phyloP scores from a whole-genome alignment of 495 filamentous ascomycete genomes.

The Penicillium bovifimosum region DNA sequence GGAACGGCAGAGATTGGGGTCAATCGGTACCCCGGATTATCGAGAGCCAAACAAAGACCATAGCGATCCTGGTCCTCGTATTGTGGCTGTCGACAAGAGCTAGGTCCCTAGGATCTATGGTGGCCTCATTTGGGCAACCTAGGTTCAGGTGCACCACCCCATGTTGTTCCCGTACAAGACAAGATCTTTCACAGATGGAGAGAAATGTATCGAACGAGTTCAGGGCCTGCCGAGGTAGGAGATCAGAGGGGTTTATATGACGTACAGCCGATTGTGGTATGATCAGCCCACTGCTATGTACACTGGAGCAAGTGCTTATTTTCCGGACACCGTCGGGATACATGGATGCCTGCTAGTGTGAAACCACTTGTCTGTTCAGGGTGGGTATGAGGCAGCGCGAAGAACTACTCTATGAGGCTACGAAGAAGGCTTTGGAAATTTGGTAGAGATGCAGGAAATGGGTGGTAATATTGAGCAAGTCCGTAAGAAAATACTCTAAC shows the following conservation, averaged over 20 bases:
- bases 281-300: neutral
- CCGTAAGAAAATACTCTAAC: constrained; percentile 9
- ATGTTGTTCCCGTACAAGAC: neutral
- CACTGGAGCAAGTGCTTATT: neutral
- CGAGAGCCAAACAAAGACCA: neutral
- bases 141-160: neutral
- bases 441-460: neutral
- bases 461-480: constrained; percentile 18
- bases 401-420: neutral
- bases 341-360: neutral
- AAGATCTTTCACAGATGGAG: neutral
- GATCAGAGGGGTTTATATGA: neutral
- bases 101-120: neutral
- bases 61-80: neutral
- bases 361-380: neutral
- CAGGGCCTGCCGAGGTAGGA: no score
- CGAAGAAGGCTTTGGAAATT: neutral
- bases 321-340: neutral
- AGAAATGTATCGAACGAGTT: neutral
- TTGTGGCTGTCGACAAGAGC: no score
- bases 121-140: neutral
- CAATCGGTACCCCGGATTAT: constrained; percentile 20
- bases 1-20: constrained; percentile 16
- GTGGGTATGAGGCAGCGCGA: neutral
- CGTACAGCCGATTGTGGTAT: neutral